Conservation (phyloP, 495 filamentous ascomycete species). For the Haplographium delicatum region DNA sequence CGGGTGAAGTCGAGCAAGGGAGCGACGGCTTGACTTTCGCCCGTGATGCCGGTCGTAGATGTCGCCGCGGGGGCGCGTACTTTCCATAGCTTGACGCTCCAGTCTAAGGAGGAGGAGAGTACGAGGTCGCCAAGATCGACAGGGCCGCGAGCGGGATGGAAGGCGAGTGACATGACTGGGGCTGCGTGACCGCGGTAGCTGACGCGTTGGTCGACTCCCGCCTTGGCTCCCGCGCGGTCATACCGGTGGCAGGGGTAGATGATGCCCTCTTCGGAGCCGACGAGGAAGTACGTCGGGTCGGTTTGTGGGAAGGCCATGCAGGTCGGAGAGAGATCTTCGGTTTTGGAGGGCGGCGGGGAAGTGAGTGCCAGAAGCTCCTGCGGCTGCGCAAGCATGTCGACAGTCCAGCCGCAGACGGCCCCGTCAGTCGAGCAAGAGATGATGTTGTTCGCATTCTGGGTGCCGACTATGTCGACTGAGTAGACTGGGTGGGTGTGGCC, state of each 20-base stretch:
- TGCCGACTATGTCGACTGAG: slow-evolving; percentile 89
- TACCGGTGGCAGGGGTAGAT: slow-evolving; percentile 97
- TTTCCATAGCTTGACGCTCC: slow-evolving; percentile 96
- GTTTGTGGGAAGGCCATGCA: slow-evolving; percentile 95
- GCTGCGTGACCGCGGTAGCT: slow-evolving; percentile 83
- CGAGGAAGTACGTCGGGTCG: slow-evolving; percentile 95
- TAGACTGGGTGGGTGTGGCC: slow-evolving; percentile 98
- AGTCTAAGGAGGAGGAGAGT: slow-evolving; percentile 80
- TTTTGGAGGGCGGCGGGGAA: slow-evolving; percentile 82
- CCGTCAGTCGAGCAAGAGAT: slow-evolving; percentile 94
- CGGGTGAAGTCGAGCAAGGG: slow-evolving; percentile 85
- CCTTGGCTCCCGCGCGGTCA: slow-evolving; percentile 92
- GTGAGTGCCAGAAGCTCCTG: slow-evolving; percentile 86
- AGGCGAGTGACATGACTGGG: slow-evolving; percentile 92
- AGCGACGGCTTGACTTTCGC: slow-evolving; percentile 42
- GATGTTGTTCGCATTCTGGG: slow-evolving; percentile 98
- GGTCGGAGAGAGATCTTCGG: slow-evolving; percentile 90
- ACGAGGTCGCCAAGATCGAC: slow-evolving; percentile 96
- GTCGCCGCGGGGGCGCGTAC: slow-evolving; percentile 71
- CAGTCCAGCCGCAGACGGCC: slow-evolving; percentile 91
- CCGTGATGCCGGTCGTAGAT: slow-evolving; percentile 42
- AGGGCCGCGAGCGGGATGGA: slow-evolving; percentile 85
- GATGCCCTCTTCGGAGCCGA: slow-evolving; percentile 91
- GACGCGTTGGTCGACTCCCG: slow-evolving; percentile 82
- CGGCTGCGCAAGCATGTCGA: slow-evolving; percentile 94